Evolutionary conservation across 2,329 filamentous ascomycete genomes (phyloP).

Genomic region (Apiospora koreana): DNA sequence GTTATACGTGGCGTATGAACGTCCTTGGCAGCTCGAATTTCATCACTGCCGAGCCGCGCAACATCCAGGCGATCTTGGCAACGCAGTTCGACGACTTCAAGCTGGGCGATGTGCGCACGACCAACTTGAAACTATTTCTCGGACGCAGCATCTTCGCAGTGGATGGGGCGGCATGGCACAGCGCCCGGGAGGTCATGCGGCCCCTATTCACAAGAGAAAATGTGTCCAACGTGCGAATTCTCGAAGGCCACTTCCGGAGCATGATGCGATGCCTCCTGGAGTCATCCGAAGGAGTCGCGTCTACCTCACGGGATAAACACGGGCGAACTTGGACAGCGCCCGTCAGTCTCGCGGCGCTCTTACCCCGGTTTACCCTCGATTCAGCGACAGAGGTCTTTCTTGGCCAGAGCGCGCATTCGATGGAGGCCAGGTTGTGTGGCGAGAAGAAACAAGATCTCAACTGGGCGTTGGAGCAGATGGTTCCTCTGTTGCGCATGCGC

Average conservation of each 20-base stretch:
- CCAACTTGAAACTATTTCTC: conserved; percentile 16
- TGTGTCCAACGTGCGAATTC: not conserved
- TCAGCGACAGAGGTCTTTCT: conserved; percentile 57
- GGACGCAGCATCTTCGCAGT: conserved; percentile 14
- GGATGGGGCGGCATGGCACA: conserved; percentile 3
- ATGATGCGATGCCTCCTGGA: not conserved
- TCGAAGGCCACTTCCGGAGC: not conserved
- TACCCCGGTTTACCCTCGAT: conserved; percentile 56
- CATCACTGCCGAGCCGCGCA: conserved; percentile 37
- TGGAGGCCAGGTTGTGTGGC: not conserved
- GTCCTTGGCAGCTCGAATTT: conserved; percentile 5
- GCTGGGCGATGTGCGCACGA: conserved; percentile 22
- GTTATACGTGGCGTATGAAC: conserved; percentile 2
- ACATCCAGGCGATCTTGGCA: conserved; percentile 42
- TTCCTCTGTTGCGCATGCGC: conserved; percentile 3
- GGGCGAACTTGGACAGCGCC: conserved; percentile 8
- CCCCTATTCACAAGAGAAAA: not conserved
- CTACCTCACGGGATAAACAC: not conserved
- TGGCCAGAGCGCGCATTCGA: conserved; percentile 41
- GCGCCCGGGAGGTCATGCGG: not conserved
- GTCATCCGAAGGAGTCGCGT: not conserved
- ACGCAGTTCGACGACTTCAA: conserved; percentile 43
- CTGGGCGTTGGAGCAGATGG: conserved; percentile 7
- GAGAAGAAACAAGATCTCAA: not conserved
- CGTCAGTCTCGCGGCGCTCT: conserved; percentile 35